Conservation (phyloP, 2,329 filamentous ascomycete species). For the Ambrosiella cleistominuta region DNA sequence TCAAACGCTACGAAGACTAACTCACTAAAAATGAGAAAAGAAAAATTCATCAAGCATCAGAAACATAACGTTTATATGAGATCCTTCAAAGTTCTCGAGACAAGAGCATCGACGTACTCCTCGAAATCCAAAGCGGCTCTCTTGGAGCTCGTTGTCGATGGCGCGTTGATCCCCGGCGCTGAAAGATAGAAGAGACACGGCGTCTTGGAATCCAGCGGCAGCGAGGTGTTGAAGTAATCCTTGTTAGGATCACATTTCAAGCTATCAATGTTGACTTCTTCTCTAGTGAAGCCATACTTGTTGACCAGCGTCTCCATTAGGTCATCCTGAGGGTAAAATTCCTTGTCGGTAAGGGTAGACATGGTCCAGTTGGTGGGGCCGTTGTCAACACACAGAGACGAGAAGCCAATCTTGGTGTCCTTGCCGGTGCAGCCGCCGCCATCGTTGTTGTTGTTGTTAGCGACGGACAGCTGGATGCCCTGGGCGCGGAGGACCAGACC, state of each 20-base stretch:
- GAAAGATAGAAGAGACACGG: conserved; percentile 4
- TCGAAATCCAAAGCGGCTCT: background rate
- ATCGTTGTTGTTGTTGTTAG: background rate
- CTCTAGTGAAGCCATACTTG: conserved; percentile 12
- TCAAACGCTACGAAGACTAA: too few species aligned
- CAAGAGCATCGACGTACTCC: background rate
- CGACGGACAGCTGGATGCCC: conserved; percentile 8
- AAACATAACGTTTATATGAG: background rate
- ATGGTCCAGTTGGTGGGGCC: conserved; percentile 1
- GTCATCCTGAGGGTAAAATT: conserved; percentile 7
- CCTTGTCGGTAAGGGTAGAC: conserved; percentile 7
- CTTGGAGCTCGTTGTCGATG: background rate
- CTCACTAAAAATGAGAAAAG: too few species aligned
- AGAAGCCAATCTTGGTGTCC: conserved; percentile 1
- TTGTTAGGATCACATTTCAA: conserved; percentile 8
- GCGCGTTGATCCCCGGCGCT: conserved; percentile 1
- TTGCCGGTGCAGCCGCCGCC: conserved; percentile 2
- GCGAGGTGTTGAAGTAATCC: conserved; percentile 2
- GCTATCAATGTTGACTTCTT: conserved; percentile 6
- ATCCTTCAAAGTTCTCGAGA: background rate
- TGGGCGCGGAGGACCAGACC: conserved; percentile 12
- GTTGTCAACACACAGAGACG: conserved; percentile 7
- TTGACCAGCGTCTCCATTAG: conserved; percentile 7
- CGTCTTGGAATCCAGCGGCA: conserved; percentile 8
- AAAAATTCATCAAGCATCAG: too few species aligned